These are phyloP conservation scores for Athelia sp. DNA, from an alignment of 1,284 basidiomycete genomes.

Conservation along the genomic window DNA sequence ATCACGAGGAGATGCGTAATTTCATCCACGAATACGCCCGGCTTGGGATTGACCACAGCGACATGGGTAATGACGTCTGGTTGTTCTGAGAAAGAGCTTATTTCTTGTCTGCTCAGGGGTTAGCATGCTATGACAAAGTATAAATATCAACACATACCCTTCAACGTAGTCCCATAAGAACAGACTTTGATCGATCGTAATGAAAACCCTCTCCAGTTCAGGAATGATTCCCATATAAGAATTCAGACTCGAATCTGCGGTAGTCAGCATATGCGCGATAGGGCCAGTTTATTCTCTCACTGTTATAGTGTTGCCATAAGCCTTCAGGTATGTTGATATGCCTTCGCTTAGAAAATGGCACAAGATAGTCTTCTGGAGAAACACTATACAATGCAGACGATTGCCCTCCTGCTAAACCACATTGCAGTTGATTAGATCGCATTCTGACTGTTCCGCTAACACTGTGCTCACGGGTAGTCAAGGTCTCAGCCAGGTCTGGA, in stretches of 20 bases:
- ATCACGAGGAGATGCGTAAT: slow-evolving; percentile 90
- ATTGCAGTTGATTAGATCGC: slow-evolving; percentile 1
- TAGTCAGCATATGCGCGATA: slow-evolving; percentile 10
- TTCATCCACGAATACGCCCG: slow-evolving; percentile 87
- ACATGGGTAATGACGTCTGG: slow-evolving; percentile 89
- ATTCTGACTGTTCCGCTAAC: slow-evolving; percentile 1
- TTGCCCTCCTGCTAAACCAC: slow-evolving; percentile 45
- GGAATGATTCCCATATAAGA: slow-evolving; percentile 84
- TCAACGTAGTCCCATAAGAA: slow-evolving; percentile 97
- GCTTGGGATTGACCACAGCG: slow-evolving; percentile 76
- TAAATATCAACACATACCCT: slow-evolving; percentile 52
- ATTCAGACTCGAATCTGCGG: slow-evolving; percentile 48
- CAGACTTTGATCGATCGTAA: slow-evolving; percentile 91
- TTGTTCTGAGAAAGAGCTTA: slow-evolving; percentile 87
- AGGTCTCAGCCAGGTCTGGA: slow-evolving; percentile 66
- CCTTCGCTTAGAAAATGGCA: slow-evolving; percentile 77
- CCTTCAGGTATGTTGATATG: slow-evolving; percentile 79
- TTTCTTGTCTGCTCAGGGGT: slow-evolving; percentile 56
- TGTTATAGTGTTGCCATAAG: slow-evolving; percentile 77
- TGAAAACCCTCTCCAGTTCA: slow-evolving; percentile 94
- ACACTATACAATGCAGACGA: slow-evolving; percentile 75
- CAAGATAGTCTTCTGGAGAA: slow-evolving; percentile 72
- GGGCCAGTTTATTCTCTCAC: slow-evolving; percentile 32
- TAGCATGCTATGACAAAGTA: background rate
- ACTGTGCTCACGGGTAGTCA: slow-evolving; percentile 44